Evolutionary conservation across 495 filamentous ascomycete species (phyloP), one percentile per base, ranked within the genome.

Genomic region (Trichocladium antarcticum): DNA sequence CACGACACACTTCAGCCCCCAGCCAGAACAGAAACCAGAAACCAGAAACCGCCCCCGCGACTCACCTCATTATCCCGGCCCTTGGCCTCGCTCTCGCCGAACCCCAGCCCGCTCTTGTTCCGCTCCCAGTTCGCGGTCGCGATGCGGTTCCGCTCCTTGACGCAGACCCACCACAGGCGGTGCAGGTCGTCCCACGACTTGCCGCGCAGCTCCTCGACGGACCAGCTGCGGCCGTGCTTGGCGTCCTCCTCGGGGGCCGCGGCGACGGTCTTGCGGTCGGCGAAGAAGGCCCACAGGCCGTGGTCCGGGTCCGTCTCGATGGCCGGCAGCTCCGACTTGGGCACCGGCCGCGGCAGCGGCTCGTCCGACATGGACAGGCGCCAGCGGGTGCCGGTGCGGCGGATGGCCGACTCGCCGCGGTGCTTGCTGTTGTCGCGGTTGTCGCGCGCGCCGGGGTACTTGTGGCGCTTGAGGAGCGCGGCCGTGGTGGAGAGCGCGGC

Each of bases 131-230:
- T 67, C 46, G 82, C 79, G 12, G 93, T 97, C n/a, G 78, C 77
- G 57, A 97, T 77, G 41, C 85, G 78, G 65, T 99, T 99, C 55
- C 84, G 77, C 68, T 99, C 93, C 71, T 87, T 93, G 51, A 80
- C 73, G 63, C 93, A 99, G 27, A 88, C 80, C 85, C 88, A 97
- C 92, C 92, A 99, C 50, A 99, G 74, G 44, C 67, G 68, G 60
- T 96, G 89, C 40, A 99, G 69, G 65, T 96, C 90, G 37, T 96
- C 87, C 88, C 88, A 99, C 47, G 80, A 83, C 69, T 95, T 94
- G 40, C 75, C 67, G 32, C 89, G 78, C 44, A 99, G 75, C 68
- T 99, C 93, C 68, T 85, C 81, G n/a, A 83, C 80, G 24, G 73
- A 76, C 93, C 93, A 99, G 22, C 75, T 64, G 39, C 92, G 81